Percentiles rank a stretch among this genome's conserved stretches.
Conservation (phyloP, 2,329 filamentous ascomycete species). For the Cryphonectria radicalis region DNA sequence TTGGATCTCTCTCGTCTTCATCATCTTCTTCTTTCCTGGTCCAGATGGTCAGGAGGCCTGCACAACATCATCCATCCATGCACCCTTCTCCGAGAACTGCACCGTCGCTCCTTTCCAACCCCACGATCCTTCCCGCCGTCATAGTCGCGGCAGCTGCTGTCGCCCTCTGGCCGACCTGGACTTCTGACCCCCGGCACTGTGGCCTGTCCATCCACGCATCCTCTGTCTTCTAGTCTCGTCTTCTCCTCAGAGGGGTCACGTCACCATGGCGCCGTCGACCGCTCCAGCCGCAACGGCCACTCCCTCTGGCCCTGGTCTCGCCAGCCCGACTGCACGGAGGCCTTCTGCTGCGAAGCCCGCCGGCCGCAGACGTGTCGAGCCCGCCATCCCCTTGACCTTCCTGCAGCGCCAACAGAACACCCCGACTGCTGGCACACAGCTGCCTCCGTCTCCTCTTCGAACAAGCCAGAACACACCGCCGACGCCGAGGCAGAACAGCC, state of each 20-base stretch:
- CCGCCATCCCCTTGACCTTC: constrained; percentile 27
- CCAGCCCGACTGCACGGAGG: constrained; percentile 8
- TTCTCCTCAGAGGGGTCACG: background rate
- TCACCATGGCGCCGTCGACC: constrained; percentile 27
- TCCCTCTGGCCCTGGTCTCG: constrained; percentile 2
- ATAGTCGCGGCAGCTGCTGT: constrained; percentile 13
- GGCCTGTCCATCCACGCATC: constrained; percentile 2
- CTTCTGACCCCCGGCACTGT: constrained; percentile 19
- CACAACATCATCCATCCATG: constrained; percentile 4
- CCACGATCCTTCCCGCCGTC: constrained; percentile 18
- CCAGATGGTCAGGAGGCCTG: background rate
- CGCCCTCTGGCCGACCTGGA: constrained; percentile 19
- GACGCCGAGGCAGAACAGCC: constrained; percentile 9
- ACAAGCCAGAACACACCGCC: constrained; percentile 23
- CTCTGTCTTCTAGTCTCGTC: constrained; percentile 2
- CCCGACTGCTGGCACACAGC: constrained; percentile 19
- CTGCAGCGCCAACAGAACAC: constrained; percentile 26
- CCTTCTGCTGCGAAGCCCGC: constrained; percentile 18
- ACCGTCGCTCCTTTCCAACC: constrained; percentile 21
- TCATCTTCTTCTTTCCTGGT: background rate
- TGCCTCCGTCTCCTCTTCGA: constrained; percentile 25
- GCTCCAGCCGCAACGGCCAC: background rate
- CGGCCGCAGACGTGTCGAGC: constrained; percentile 25
- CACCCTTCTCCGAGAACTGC: background rate
- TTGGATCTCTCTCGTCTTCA: background rate